A percentile compares a stretch with the other conserved stretches of the same genome.
Evolutionary conservation across 164 flowering plant genomes (phyloP).

Genomic region (Warburgia ugandensis): DNA sequence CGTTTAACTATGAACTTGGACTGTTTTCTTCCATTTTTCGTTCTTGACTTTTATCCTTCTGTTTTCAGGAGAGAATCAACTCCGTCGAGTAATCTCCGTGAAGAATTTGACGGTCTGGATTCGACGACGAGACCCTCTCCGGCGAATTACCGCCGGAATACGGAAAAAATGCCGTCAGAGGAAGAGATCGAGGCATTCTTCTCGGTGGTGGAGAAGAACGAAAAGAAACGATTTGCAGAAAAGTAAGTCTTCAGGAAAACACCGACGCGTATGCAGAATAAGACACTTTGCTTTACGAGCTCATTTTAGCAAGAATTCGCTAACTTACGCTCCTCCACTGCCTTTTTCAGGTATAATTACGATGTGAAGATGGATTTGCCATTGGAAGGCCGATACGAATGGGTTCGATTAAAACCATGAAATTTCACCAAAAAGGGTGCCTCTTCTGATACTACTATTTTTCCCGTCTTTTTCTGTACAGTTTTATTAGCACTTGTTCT

Average conservation of each 20-base stretch:
- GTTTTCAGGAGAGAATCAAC: constrained; percentile 32
- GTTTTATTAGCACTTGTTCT: neutral
- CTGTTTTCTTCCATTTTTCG: neutral
- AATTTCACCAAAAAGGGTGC: neutral
- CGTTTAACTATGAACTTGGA: no score
- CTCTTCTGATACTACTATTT: neutral
- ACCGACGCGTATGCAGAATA: no score
- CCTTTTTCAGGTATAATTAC: constrained; percentile 54
- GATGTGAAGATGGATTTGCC: constrained; percentile 66
- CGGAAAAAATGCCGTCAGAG: constrained; percentile 28
- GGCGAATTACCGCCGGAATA: constrained; percentile 5
- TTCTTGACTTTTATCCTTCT: neutral
- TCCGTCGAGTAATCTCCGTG: constrained; percentile 26
- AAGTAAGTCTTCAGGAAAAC: constrained; percentile 46
- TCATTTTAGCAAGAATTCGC: constrained; percentile 11
- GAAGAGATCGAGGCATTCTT: constrained; percentile 70
- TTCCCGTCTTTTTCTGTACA: neutral
- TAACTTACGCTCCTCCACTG: neutral
- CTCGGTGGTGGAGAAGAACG: constrained; percentile 38
- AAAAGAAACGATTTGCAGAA: constrained; percentile 51
- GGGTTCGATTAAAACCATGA: constrained; percentile 47
- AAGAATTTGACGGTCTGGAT: constrained; percentile 30
- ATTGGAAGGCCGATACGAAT: constrained; percentile 63
- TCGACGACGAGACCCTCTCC: constrained; percentile 19
- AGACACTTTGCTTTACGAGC: constrained; percentile 2